Evolutionary conservation across 2,329 filamentous ascomycete species (phyloP).

Genomic region (Dryadomyces quercus-mongolicae): DNA sequence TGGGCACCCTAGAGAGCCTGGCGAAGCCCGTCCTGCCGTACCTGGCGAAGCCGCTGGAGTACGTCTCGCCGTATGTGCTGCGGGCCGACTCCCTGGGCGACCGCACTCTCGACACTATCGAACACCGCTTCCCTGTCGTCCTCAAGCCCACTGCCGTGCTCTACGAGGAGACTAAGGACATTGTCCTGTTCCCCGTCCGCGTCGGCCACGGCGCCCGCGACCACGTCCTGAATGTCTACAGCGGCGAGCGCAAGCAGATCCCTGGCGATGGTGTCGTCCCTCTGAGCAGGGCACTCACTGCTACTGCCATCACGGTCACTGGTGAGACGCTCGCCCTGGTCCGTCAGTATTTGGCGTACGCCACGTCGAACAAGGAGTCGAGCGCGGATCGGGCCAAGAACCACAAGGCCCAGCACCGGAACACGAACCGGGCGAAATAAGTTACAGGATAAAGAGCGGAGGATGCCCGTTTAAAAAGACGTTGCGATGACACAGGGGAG

Average conservation of each 20-base stretch:
- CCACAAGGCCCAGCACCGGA: background rate
- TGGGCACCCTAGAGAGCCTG: slow-evolving; percentile 64
- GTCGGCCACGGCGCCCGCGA: slow-evolving; percentile 50
- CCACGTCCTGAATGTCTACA: slow-evolving; percentile 45
- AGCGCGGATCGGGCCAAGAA: background rate
- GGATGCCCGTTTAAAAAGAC: too few species aligned
- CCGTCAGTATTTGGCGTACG: slow-evolving; percentile 42
- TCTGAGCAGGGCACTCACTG: slow-evolving; percentile 56
- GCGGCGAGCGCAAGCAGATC: slow-evolving; percentile 48
- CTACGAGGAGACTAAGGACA: slow-evolving; percentile 48
- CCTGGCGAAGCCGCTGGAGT: slow-evolving; percentile 66
- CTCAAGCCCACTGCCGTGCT: slow-evolving; percentile 66
- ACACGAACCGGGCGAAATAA: background rate
- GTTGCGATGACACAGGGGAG: too few species aligned
- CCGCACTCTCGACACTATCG: slow-evolving; percentile 56
- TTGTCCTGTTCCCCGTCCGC: slow-evolving; percentile 50
- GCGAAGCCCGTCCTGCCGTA: slow-evolving; percentile 70
- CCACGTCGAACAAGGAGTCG: slow-evolving; percentile 32
- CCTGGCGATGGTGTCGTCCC: slow-evolving; percentile 53
- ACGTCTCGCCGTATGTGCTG: slow-evolving; percentile 72
- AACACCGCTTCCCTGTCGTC: slow-evolving; percentile 58
- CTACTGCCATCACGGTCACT: slow-evolving; percentile 54
- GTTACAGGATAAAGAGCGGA: background rate
- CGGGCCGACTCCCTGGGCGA: slow-evolving; percentile 71
- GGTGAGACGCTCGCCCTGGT: slow-evolving; percentile 53